These are phyloP conservation scores for Talaromyces sp. DNA, from an alignment of 2,329 filamentous ascomycete genomes.

Conservation along the genomic window DNA sequence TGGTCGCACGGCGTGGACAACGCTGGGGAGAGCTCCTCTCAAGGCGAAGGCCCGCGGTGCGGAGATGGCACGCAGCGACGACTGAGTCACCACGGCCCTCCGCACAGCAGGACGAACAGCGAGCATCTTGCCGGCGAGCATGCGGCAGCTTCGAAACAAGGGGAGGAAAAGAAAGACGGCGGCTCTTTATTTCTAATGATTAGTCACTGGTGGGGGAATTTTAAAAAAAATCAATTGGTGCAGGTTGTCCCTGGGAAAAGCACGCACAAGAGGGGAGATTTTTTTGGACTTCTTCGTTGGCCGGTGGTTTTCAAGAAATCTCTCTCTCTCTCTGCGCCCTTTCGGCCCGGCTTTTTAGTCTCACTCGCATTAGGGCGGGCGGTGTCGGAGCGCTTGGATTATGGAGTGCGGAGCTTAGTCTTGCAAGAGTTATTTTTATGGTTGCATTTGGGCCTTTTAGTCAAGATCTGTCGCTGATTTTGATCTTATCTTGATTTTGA, in stretches of 20 bases:
- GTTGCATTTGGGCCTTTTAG: background rate
- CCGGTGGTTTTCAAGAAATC: background rate
- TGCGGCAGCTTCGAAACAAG: conserved; percentile 30
- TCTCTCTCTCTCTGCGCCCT: background rate
- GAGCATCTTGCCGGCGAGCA: conserved; percentile 38
- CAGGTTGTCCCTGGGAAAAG: background rate
- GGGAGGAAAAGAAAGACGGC: background rate
- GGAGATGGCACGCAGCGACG: conserved; percentile 37
- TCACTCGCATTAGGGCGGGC: background rate
- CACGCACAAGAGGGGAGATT: background rate
- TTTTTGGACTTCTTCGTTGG: background rate
- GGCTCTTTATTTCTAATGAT: background rate
- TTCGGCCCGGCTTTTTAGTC: background rate
- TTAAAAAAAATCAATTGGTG: background rate
- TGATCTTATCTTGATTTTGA: background rate
- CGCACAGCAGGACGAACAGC: conserved; percentile 40
- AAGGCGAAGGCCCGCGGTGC: conserved; percentile 27
- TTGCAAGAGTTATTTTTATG: background rate
- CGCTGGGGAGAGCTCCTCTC: conserved; percentile 22
- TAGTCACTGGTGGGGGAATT: background rate
- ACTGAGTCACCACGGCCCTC: conserved; percentile 37
- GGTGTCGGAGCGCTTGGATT: background rate
- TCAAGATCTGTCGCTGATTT: background rate
- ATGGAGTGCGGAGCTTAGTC: background rate
- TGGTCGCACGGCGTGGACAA: conserved; percentile 17